A percentile compares a stretch with the other conserved stretches of the same genome.
Evolutionary conservation across 768 basidiomycete genomes (phyloP).

Genomic region (Auricularia sp.): DNA sequence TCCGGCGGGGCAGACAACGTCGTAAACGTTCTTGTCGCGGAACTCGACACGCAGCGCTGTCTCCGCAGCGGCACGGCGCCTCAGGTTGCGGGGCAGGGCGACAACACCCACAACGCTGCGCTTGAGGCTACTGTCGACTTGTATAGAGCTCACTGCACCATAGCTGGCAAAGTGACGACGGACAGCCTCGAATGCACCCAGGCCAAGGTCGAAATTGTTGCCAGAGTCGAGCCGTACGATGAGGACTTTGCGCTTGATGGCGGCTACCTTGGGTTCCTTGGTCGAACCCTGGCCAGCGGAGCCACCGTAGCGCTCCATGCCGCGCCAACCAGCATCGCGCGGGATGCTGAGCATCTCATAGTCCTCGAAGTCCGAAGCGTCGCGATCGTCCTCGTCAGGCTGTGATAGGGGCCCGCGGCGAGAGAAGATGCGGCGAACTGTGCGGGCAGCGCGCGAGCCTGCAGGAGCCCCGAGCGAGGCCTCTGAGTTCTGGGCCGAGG

Average conservation of each 20-base stretch:
- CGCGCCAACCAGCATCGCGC: constrained; percentile 1
- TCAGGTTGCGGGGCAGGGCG: not conserved
- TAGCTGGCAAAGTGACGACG: not conserved
- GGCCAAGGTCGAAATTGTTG: constrained; percentile 1
- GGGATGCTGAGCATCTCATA: not conserved
- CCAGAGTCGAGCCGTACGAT: not conserved
- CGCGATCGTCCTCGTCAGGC: too few relatives aligned
- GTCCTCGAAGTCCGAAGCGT: not conserved
- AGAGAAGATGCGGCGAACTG: not conserved
- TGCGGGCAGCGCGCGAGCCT: not conserved
- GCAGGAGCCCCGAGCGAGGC: not conserved
- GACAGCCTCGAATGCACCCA: not conserved
- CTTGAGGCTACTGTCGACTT: not conserved
- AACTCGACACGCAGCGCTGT: not conserved
- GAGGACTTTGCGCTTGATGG: not conserved
- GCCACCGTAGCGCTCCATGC: not conserved
- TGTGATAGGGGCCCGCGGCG: not conserved
- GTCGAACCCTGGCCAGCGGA: not conserved
- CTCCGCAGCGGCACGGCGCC: not conserved
- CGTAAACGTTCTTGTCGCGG: not conserved
- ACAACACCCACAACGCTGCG: not conserved
- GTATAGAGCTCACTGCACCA: not conserved
- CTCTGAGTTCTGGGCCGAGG: not conserved
- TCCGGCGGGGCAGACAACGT: not conserved
- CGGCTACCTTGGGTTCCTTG: not conserved